These are phyloP conservation scores for Haplosporangium sp. DNA, from an alignment of 371 early-diverging fungal genomes.

Conservation along the genomic window DNA sequence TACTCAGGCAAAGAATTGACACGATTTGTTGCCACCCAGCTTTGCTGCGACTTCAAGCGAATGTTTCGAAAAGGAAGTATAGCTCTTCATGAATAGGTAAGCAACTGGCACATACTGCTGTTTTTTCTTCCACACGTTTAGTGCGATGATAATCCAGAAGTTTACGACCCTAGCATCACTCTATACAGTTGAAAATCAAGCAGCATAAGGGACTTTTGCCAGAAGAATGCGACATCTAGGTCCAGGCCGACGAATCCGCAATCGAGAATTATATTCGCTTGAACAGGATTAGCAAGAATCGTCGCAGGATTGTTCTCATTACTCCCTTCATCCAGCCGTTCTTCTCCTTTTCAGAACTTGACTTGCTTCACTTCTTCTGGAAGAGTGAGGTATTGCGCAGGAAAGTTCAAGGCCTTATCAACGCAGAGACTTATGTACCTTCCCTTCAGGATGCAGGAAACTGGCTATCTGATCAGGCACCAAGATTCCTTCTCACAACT, in stretches of 20 bases:
- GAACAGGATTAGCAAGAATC: slow-evolving; percentile 2
- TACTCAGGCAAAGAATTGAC: background rate
- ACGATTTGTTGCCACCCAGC: slow-evolving; percentile 12
- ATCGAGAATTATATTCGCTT: slow-evolving; percentile 16
- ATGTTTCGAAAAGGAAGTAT: slow-evolving; percentile 4
- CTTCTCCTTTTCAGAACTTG: slow-evolving; percentile 6
- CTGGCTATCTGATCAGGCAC: background rate
- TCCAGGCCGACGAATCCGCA: background rate
- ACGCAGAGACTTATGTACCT: background rate
- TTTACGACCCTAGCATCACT: background rate
- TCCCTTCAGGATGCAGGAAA: background rate
- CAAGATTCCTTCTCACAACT: background rate
- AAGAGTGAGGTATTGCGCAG: background rate
- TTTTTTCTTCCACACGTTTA: background rate
- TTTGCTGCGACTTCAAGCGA: slow-evolving; percentile 1
- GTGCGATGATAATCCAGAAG: background rate
- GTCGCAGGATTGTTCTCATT: slow-evolving; percentile 5
- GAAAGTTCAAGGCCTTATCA: background rate
- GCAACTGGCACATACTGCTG: no score
- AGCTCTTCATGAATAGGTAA: slow-evolving; percentile 15
- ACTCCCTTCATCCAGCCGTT: background rate
- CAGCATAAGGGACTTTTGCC: background rate
- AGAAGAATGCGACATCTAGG: background rate
- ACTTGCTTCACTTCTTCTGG: slow-evolving; percentile 9
- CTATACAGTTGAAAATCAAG: slow-evolving; percentile 6